A percentile compares a stretch with the other conserved stretches of the same genome.
Evolutionary conservation across 192 early-diverging fungal species (phyloP).

Genomic region (Piromyces finnis): DNA sequence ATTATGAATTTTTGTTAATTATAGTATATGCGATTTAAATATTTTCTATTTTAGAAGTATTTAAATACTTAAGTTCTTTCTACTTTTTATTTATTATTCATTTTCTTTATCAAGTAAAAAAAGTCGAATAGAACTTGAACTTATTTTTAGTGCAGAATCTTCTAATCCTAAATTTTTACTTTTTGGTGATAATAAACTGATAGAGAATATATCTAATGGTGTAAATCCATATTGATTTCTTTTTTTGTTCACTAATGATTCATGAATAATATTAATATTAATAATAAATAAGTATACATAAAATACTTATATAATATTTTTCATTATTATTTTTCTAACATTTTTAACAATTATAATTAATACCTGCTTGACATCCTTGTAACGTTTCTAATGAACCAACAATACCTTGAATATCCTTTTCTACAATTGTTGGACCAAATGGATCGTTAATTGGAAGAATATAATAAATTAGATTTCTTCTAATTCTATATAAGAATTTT

Average conservation of each 20-base stretch:
- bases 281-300: neutral
- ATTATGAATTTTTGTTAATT: too few species aligned
- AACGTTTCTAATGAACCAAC: slow-evolving; percentile 72
- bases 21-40: too few species aligned
- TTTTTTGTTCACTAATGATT: slow-evolving; percentile 60
- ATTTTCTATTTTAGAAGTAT: too few species aligned
- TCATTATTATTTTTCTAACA: too few species aligned
- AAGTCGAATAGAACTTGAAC: slow-evolving; percentile 56
- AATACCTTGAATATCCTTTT: slow-evolving; percentile 52
- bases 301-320: too few species aligned
- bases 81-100: too few species aligned
- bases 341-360: neutral
- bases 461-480: slow-evolving; percentile 21
- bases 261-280: too few species aligned
- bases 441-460: slow-evolving; percentile 60
- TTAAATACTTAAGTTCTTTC: too few species aligned
- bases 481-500: slow-evolving; percentile 33
- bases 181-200: slow-evolving; percentile 37
- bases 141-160: slow-evolving; percentile 47
- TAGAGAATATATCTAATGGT: slow-evolving; percentile 43
- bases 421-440: slow-evolving; percentile 68
- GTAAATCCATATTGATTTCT: slow-evolving; percentile 28
- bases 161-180: slow-evolving; percentile 13
- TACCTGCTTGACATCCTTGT: slow-evolving; percentile 52
- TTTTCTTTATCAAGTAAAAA: slow-evolving; percentile 13